These are phyloP conservation scores for Persicaria tinctoria DNA, from an alignment of 148 eudicot genomes.

Conservation along the genomic window DNA sequence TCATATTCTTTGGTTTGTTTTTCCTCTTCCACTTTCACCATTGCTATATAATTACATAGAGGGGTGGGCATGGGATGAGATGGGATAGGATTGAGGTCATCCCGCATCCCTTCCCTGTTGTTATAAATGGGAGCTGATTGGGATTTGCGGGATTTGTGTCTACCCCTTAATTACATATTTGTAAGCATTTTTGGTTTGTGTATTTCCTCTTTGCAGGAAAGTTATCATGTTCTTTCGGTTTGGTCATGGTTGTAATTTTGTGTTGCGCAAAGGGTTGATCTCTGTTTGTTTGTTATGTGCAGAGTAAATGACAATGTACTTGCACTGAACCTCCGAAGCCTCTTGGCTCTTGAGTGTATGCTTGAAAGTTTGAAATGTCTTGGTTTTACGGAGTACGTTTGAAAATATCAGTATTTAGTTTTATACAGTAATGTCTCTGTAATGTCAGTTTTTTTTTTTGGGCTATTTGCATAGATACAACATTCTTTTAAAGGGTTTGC, in stretches of 20 bases:
- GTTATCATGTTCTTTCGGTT: slow-evolving; percentile 3
- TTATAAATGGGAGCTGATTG: too few relatives aligned
- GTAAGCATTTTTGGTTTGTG: slow-evolving; percentile 6
- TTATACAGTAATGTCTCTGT: too few relatives aligned
- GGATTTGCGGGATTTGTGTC: too few relatives aligned
- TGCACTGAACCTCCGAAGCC: neutral
- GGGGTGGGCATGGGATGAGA: too few relatives aligned
- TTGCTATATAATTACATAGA: neutral
- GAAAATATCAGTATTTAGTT: too few relatives aligned
- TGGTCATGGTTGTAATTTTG: slow-evolving; percentile 6
- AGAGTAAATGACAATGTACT: neutral
- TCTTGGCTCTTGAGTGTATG: neutral
- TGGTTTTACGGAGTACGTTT: too few relatives aligned
- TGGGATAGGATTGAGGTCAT: too few relatives aligned
- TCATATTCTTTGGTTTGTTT: slow-evolving; percentile 8
- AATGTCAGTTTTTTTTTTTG: too few relatives aligned
- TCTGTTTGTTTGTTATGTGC: neutral
- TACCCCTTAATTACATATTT: neutral
- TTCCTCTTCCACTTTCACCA: neutral
- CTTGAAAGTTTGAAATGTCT: slow-evolving; percentile 3
- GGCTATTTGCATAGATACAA: too few relatives aligned
- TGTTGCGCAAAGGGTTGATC: neutral
- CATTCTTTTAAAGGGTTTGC: too few relatives aligned
- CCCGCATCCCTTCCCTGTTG: too few relatives aligned
- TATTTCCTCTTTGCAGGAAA: neutral